phyloP scores from a whole-genome alignment of 768 basidiomycete species.

The Phallus indusiatus region DNA sequence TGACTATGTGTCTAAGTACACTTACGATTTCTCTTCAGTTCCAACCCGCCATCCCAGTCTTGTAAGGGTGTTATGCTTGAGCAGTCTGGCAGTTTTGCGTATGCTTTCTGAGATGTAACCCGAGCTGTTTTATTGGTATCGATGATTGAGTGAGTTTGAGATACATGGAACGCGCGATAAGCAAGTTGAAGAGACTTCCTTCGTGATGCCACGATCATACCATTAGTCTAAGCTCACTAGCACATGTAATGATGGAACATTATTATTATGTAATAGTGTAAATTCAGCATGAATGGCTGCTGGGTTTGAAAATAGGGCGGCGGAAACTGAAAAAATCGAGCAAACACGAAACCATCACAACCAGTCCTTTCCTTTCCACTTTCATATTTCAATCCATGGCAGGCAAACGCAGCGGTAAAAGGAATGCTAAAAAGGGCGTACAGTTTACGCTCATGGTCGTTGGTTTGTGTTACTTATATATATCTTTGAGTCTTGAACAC shows the following conservation, averaged over 20 bases:
- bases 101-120: slow-evolving; percentile 39
- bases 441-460: slow-evolving; percentile 98
- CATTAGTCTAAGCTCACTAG: too few species aligned
- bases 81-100: slow-evolving; percentile 53
- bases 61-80: slow-evolving; percentile 31
- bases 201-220: not conserved
- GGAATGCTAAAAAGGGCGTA: slow-evolving; percentile 98
- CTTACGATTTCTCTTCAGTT: not conserved
- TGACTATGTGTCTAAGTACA: not conserved
- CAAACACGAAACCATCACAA: slow-evolving; percentile 3
- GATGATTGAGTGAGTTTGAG: not conserved
- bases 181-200: not conserved
- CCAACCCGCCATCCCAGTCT: slow-evolving; percentile 31
- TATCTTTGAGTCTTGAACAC: slow-evolving; percentile 5
- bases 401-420: slow-evolving; percentile 68
- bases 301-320: slow-evolving; percentile 20
- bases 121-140: slow-evolving; percentile 14
- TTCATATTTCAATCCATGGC: slow-evolving; percentile 48
- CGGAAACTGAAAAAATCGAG: slow-evolving; percentile 2
- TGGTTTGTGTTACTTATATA: slow-evolving; percentile 52
- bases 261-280: not conserved
- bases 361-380: not conserved
- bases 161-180: not conserved
- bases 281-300: slow-evolving; percentile 1
- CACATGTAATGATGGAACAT: too few species aligned